A percentile compares a stretch with the other conserved stretches of the same genome.
phyloP scores from a whole-genome alignment of 2,329 filamentous ascomycete genomes.

The Paecilomyces formosus region DNA sequence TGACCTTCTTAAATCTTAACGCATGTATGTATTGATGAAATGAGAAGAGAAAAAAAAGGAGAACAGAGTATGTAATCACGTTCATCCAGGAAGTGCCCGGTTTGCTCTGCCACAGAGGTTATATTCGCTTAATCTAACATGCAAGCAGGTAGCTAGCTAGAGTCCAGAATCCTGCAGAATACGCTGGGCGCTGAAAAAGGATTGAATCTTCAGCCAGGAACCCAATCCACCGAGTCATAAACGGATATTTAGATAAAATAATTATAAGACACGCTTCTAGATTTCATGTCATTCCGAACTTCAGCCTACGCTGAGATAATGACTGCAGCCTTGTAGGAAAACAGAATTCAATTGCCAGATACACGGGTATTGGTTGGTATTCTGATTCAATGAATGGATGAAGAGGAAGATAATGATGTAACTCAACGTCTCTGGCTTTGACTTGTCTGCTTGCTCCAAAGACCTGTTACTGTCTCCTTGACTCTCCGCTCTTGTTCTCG shows the following conservation, averaged over 20 bases:
- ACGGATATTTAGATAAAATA: neutral
- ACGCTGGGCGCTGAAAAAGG: neutral
- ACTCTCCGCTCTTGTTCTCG: conserved; percentile 53
- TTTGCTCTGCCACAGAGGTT: neutral
- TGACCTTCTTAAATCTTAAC: neutral
- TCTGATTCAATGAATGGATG: too few relatives aligned
- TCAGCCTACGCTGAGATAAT: neutral
- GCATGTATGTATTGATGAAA: neutral
- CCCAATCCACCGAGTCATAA: neutral
- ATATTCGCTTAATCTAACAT: neutral
- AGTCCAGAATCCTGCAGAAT: too few relatives aligned
- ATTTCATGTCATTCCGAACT: neutral
- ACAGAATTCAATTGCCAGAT: too few relatives aligned
- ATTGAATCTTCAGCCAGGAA: neutral
- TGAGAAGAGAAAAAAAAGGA: neutral
- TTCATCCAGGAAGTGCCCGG: conserved; percentile 14
- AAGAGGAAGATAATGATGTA: neutral
- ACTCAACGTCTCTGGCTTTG: neutral
- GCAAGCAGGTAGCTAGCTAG: too few relatives aligned
- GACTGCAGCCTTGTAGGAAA: neutral
- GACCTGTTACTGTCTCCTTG: conserved; percentile 49
- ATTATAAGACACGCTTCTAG: neutral
- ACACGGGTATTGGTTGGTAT: too few relatives aligned
- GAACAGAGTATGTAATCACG: neutral
- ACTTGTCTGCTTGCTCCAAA: conserved; percentile 40